Base-by-base conservation (phyloP, 2,329 filamentous ascomycete genomes). In the Cordyceps cateniannulata region DNA sequence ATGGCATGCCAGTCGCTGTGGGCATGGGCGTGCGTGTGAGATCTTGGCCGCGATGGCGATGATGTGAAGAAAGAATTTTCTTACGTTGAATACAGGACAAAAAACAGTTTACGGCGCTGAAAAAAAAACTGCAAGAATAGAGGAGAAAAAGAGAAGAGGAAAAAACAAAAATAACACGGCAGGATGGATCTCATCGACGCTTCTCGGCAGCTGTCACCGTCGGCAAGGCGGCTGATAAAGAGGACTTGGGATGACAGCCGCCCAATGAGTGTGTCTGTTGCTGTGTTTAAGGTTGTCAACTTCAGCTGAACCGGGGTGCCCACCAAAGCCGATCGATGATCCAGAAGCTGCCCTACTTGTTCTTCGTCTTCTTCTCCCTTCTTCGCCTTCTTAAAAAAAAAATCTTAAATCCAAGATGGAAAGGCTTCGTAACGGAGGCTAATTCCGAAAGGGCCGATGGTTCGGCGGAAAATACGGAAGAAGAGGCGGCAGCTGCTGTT, bases 231-330 rank as follows among this genome's bases (percentile, higher is more conserved):
- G 48, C n/a, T n/a, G 49, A 7, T 6, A 32, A 27, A 3, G 25
- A 56, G 3, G 32, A 35, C 8, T 35, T 56, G 53, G 53, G 53
- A 56, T 56, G 53, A 25, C 53, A 35, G 44, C 20, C n/a, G 22
- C 16, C 12, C 10, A 32, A 5, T 35, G 4, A 10, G 24, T 51
- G n/a, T 35, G 5, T 35, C 29, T 29, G 27, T 14, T n/a, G n/a
- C 18, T 22, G 32, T 35, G 32, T 35, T 32, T 6, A 24, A 9
- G 20, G 4, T 35, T 42, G 53, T 48, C 53, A 48, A 47, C 25
- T 56, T 56, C 53, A 56, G 53, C 53, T 56, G 53, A 56, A 44
- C 42, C 25, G 10, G 52, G 50, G 38, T 45, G 9, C 12, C 22
- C n/a, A n/a, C n/a, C n/a, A n/a, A n/a, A n/a, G 14, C 50, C 12